phyloP scores from a whole-genome alignment of 2,329 filamentous ascomycete genomes.

The Macroventuria anomochaeta region DNA sequence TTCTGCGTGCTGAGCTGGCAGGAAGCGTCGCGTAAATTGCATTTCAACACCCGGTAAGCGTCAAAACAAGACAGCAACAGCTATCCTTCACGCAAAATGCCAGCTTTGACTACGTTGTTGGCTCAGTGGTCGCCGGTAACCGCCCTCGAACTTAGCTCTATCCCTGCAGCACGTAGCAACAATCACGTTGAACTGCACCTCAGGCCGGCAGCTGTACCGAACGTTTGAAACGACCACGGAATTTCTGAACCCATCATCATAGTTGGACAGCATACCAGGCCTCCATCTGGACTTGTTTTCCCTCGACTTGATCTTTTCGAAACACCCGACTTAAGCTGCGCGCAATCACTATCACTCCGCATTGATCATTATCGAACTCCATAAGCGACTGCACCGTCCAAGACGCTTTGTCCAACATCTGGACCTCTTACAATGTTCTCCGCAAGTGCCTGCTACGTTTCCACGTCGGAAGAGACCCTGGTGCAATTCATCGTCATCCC shows the following conservation, averaged over 20 bases:
- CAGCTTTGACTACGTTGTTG: neutral
- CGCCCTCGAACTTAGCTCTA: neutral
- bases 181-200: neutral
- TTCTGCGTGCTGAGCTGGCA: neutral
- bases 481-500: conserved; percentile 9
- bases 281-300: neutral
- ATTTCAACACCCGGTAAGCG: neutral
- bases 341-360: conserved; percentile 2
- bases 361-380: conserved; percentile 1
- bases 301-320: neutral
- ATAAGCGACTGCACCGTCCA: neutral
- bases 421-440: neutral
- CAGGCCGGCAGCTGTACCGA: conserved; percentile 4
- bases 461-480: neutral
- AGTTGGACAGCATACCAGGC: neutral
- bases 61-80: neutral
- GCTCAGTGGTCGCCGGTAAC: neutral
- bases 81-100: neutral
- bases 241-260: neutral
- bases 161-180: conserved; percentile 3
- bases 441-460: conserved; percentile 5
- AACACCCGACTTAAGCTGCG: neutral
- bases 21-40: neutral
- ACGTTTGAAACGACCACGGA: conserved; percentile 5
- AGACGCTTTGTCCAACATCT: neutral